Evolutionary conservation across 345 rosid genomes (phyloP), one percentile per base, ranked within the genome.

Genomic region (Combretum micranthum): DNA sequence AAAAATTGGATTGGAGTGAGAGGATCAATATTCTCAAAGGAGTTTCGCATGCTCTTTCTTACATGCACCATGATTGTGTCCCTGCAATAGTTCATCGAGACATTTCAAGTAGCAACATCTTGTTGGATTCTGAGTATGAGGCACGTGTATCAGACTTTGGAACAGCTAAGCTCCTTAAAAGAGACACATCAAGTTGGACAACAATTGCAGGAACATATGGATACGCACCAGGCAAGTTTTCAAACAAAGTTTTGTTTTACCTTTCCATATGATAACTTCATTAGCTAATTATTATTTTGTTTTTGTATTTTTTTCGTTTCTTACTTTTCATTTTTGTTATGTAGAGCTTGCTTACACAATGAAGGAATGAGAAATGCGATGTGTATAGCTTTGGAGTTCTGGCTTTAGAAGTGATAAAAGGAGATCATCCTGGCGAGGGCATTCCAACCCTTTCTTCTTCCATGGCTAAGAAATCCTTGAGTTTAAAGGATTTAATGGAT

Each of bases 201-300:
- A 20, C 20, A 52, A 2, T 65, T 32, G 63, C 58, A 13, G 63
- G 69, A 21, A 64, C 67, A 15, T 64, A 39, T 56, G 67, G 53
- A 50, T 65, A 65, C 18, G 63, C 69, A 16, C 69, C 69, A 50
- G 69, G 69, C 57, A 48, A 50, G 14, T 50, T n/a, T n/a, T n/a
- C n/a, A n/a, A n/a, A n/a, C n/a, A n/a, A n/a, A n/a, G n/a, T n/a
- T n/a, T n/a, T n/a, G n/a, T n/a, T n/a, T n/a, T n/a, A n/a, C n/a
- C n/a, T n/a, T n/a, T n/a, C n/a, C n/a, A n/a, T n/a, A n/a, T n/a
- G n/a, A n/a, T n/a, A n/a, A n/a, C 1, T n/a, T 13, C 0, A n/a
- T n/a, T n/a, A n/a, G n/a, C n/a, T n/a, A n/a, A n/a, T n/a, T n/a
- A n/a, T n/a, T n/a, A n/a, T n/a, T n/a, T n/a, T n/a, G n/a, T n/a